Evolutionary conservation across 2,329 filamentous ascomycete species (phyloP), one percentile per base, ranked within the genome.

Genomic region (Chaetomiaceae sp.): DNA sequence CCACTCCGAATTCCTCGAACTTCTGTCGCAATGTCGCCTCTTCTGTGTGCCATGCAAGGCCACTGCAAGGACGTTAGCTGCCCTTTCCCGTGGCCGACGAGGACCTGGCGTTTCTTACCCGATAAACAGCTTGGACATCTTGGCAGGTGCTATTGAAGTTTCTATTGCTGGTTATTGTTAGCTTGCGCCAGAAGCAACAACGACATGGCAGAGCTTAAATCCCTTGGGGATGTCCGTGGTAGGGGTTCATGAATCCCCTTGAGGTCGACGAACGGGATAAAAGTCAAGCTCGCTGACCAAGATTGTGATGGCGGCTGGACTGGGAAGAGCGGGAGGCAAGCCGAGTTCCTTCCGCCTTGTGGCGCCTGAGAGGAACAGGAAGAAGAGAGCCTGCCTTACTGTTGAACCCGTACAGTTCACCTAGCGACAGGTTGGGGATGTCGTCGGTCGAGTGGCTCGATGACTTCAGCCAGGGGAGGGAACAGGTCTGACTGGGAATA

Each of bases 31-130:
- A 75, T 58, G 87, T 89, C 36, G 72, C 71, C 70, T 97, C 91
- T 68, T 94, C 89, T 55, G 93, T 98, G 74, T 96, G 90, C 93
- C 93, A 98, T 62, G 93, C 88, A 59, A 98, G 88, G 78, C 93
- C 93, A 64, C 91, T 95, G 47, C 18, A 17, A 22, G 9, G 32
- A n/a, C 36, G 49, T 56, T 27, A 56, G 51, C 44, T 20, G 32
- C 32, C 17, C 33, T 38, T 15, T 33, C 11, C 19, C 17, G 15
- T 7, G 14, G 29, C 12, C 12, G 29, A n/a, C n/a, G n/a, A n/a
- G 29, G 14, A 32, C 14, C 7, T 6, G 12, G 15, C 4, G 7
- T 32, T 2, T 64, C 84, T 73, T 76, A 95, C 89, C 89, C 89
- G 68, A 95, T 88, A 67, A 96, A 96, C 61, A 96, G 79, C 71